Conservation (phyloP, 1,284 basidiomycete species). For the Apiotrichum brassicae region DNA sequence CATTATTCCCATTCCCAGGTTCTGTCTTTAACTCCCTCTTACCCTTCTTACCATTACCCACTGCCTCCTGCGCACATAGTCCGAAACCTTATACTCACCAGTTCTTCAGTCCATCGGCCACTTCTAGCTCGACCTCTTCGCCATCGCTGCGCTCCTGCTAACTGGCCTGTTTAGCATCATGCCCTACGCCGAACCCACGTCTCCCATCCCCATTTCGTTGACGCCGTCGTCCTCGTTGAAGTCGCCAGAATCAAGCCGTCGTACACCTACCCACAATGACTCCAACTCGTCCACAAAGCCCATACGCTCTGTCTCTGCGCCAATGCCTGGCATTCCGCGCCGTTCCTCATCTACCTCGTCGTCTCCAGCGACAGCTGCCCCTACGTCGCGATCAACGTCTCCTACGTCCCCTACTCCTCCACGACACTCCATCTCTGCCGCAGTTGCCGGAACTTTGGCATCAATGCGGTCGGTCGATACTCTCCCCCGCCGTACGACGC, state of each 20-base stretch:
- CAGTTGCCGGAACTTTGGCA: neutral
- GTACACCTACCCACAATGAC: neutral
- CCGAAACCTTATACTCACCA: too few relatives aligned
- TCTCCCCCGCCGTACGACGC: neutral
- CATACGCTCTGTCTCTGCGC: conserved; percentile 14
- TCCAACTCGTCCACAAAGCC: neutral
- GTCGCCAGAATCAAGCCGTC: neutral
- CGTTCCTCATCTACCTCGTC: conserved; percentile 22
- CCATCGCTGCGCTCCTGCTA: neutral
- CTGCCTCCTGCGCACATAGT: too few relatives aligned
- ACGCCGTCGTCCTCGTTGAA: conserved; percentile 15
- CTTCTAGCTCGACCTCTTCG: neutral
- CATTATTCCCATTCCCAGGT: too few relatives aligned
- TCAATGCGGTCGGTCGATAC: conserved; percentile 8
- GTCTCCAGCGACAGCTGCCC: neutral
- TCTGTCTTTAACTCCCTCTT: too few relatives aligned
- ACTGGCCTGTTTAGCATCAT: conserved; percentile 18
- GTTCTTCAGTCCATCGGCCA: neutral
- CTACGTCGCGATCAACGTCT: neutral
- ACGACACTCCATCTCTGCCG: neutral
- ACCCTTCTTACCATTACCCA: too few relatives aligned
- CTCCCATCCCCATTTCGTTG: conserved; percentile 28
- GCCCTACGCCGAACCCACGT: conserved; percentile 44
- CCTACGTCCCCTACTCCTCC: neutral
- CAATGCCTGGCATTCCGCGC: conserved; percentile 40